Percentiles rank a stretch among this genome's conserved stretches.
Conservation (phyloP, 345 rosid genomes). For the Hibiscus syriacus region DNA sequence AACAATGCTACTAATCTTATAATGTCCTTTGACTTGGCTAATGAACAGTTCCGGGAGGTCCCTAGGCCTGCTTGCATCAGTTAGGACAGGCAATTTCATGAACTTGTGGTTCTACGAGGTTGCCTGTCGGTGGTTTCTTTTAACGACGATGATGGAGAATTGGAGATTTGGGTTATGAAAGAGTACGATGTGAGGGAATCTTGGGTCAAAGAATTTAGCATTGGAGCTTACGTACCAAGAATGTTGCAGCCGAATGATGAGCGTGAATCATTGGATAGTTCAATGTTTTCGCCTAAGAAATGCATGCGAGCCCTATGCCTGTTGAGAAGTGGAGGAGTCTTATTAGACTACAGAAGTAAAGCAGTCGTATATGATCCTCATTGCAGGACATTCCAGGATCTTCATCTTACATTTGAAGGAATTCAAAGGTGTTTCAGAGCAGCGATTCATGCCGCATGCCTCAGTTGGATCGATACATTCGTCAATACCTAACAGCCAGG, state of each 20-base stretch:
- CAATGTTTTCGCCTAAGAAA: conserved; percentile 21
- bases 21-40: conserved; percentile 62
- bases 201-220: conserved; percentile 53
- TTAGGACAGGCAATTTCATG: conserved; percentile 43
- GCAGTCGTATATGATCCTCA: conserved; percentile 55
- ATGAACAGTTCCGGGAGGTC: conserved; percentile 66
- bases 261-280: neutral
- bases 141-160: conserved; percentile 42
- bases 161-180: conserved; percentile 90
- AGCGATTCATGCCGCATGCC: conserved; percentile 51
- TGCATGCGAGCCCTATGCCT: conserved; percentile 44
- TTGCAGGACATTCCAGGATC: conserved; percentile 48
- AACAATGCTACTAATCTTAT: conserved; percentile 45
- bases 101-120: conserved; percentile 45
- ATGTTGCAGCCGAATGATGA: conserved; percentile 33
- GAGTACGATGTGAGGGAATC: conserved; percentile 52
- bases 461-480: conserved; percentile 15
- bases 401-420: conserved; percentile 31
- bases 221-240: conserved; percentile 64
- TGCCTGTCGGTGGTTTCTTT: conserved; percentile 53
- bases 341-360: conserved; percentile 66
- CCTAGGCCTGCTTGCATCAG: conserved; percentile 62
- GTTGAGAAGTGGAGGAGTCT: conserved; percentile 55
- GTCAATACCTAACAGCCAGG: neutral
- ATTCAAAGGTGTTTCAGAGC: conserved; percentile 60